Base-by-base conservation (phyloP, 2,329 filamentous ascomycete genomes). In the Dothideomycetes sp. region DNA sequence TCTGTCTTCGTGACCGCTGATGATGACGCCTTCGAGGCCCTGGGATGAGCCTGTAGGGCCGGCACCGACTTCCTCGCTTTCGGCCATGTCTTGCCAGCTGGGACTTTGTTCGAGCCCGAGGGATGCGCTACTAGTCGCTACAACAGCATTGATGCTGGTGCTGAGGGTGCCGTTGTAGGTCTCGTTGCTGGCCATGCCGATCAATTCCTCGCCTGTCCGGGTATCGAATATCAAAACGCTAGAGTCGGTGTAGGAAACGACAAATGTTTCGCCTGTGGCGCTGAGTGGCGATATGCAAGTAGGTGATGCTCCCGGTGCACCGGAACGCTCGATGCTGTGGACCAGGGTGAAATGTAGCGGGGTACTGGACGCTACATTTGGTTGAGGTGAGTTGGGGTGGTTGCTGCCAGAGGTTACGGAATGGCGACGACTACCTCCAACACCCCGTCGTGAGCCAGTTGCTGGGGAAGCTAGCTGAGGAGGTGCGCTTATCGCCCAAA, bases 241-340 rank as follows among this genome's bases (percentile, higher is more conserved):
- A 2, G 89, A 86, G 60, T 98, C 88, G 1, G 84, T 77, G 59
- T 93, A 98, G 15, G 85, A 85, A 2, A 95, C 91, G 1, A 95
- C 86, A 59, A 98, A 96, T 4, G 80, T 82, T 52, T 93, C 84
- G 2, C 91, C 89, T 2, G 75, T 77, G 12, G 77, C 67, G 33
- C 84, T 84, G n/a, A 96, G 69, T 0, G 89, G 81, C n/a, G 83
- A 82, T 53, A 98, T 96, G 55, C 83, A 91, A 0, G 91, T 96
- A 4, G 91, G 89, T 32, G 83, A 88, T 4, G 82, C 77, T 16
- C 47, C 50, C 4, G 37, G 16, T 31, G 45, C 48, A 10, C 39
- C 36, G 2, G 75, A 60, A 39, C 86, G 76, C 36, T 76, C 68
- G 42, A 98, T 94, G 36, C 84, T 84, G 56, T 95, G 89, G 19